Evolutionary conservation across 306 rosid genomes (phyloP), one percentile per base, ranked within the genome.

Genomic region (Prunus mongolica): DNA sequence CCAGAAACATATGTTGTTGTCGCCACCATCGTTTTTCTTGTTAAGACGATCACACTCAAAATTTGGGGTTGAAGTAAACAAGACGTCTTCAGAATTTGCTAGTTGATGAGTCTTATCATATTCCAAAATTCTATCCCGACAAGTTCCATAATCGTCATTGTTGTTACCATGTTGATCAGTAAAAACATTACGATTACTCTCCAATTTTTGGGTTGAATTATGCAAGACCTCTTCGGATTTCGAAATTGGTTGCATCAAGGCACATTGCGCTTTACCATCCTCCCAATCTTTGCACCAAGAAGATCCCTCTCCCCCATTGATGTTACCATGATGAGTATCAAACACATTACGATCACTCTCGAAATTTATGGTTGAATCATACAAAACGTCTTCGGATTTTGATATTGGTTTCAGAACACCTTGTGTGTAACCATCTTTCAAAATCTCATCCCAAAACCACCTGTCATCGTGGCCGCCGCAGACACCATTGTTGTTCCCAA

Each of bases 401-500:
- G 20, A 18, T 18, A 52, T 52, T 52, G 19, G 57, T 52, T 52
- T 15, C 22, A n/a, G 8, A n/a, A 18, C 57, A 52, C 22, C 8
- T 6, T 15, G 22, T n/a, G n/a, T 3, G n/a, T 16, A 6, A 16
- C n/a, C 5, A 52, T 52, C 11, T 52, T 15, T 8, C 2, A 52
- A 18, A 52, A 15, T n/a, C 16, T 52, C 8, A 52, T 52, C 57
- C 57, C n/a, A 3, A 52, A 52, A 18, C 20, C n/a, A 16, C 57
- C 57, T 1, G 22, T 52, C 44, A 0, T 38, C 0, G 2, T 1
- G 44, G 44, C 44, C 2, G 9, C 9, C 2, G 1, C 8, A 0
- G 57, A 0, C 6, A 32, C 22, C 2, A 52, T 52, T 1, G n/a
- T 18, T 52, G 57, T 52, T 3, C 7, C 22, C 57, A 19, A 15